Evolutionary conservation across 73 alveolate genomes (phyloP), one percentile per base, ranked within the genome.

Genomic region (Breviolum minutum): DNA sequence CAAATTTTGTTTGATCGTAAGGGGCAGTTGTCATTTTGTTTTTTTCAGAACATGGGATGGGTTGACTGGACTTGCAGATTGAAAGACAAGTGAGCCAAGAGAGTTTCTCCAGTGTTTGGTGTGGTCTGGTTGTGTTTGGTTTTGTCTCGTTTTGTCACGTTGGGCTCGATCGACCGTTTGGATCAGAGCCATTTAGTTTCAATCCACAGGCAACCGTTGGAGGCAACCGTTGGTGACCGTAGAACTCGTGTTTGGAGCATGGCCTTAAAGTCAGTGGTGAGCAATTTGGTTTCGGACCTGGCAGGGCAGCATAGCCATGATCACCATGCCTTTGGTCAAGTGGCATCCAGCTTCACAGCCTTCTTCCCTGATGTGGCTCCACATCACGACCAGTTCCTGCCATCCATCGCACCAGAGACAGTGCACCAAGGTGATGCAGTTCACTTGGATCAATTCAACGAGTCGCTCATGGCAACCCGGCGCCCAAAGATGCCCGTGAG

Each of bases 261-360:
- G 88, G 88, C 88, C 20, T 48, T 80, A 66, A 80, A 80, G 88
- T 80, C 88, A 16, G 88, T 80, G 68, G 88, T 83, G 92, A 62
- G 73, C 92, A 83, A 61, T 74, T 22, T 83, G 92, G 62, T 83
- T 6, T 19, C 92, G 7, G 92, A 83, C 61, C 74, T 83, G 92
- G 62, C 76, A 8, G 76, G 76, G 19, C 71, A 48, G 48, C 90
- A 81, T 63, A 32, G 69, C 92, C 73, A 61, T 26, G 90, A 81
- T 17, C 92, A 83, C 76, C 71, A 17, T 26, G 76, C 73, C 8
- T 61, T 54, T 61, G 92, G 76, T 74, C 92, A 20, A 60, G 62
- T 83, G 92, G 92, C 76, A 61, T 83, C 92, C 92, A 83, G 92
- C 92, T 83, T 83, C 32, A 83, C 92, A 2, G 73, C 92, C 76